phyloP scores from a whole-genome alignment of 202 grass and related monocot genomes.

The Zizania palustris region DNA sequence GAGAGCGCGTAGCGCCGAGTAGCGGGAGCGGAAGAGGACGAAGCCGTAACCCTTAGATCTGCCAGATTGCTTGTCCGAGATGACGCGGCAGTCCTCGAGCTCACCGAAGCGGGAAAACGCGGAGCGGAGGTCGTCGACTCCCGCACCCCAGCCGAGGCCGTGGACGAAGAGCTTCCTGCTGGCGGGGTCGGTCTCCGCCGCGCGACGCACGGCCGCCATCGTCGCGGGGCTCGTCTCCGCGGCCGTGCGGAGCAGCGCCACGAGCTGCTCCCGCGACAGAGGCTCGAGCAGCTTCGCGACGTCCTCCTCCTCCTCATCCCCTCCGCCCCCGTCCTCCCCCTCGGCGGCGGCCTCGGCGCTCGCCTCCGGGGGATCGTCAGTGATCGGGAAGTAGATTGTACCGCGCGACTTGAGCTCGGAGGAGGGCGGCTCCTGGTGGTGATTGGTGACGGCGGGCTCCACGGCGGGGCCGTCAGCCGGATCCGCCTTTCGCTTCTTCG shows the following conservation, averaged over 20 bases:
- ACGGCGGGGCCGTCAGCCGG: conserved; percentile 39
- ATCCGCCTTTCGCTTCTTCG: conserved; percentile 85
- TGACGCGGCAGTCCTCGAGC: conserved; percentile 94
- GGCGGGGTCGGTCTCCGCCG: conserved; percentile 79
- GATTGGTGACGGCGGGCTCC: conserved; percentile 32
- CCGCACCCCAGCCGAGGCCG: conserved; percentile 90
- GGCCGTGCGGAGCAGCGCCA: conserved; percentile 74
- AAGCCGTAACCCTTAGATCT: conserved; percentile 98
- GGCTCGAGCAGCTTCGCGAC: conserved; percentile 75
- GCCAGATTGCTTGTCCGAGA: conserved; percentile 79
- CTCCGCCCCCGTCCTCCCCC: conserved; percentile 27
- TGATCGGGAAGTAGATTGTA: conserved; percentile 73
- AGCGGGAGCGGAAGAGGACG: conserved; percentile 82
- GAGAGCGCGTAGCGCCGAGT: conserved; percentile 74
- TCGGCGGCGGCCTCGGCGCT: conserved; percentile 26
- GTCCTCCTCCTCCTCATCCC: conserved; percentile 57
- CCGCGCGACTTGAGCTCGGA: conserved; percentile 56
- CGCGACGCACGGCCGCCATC: conserved; percentile 72
- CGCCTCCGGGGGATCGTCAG: conserved; percentile 54
- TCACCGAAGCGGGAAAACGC: conserved; percentile 83
- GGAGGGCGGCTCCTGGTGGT: conserved; percentile 42
- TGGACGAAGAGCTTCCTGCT: conserved; percentile 95
- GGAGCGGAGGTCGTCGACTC: conserved; percentile 67
- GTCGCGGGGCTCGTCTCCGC: conserved; percentile 54
- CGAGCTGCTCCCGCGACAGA: conserved; percentile 77